Evolutionary conservation across 129 eudicot genomes (phyloP).

Genomic region (Cynara cardunculus): DNA sequence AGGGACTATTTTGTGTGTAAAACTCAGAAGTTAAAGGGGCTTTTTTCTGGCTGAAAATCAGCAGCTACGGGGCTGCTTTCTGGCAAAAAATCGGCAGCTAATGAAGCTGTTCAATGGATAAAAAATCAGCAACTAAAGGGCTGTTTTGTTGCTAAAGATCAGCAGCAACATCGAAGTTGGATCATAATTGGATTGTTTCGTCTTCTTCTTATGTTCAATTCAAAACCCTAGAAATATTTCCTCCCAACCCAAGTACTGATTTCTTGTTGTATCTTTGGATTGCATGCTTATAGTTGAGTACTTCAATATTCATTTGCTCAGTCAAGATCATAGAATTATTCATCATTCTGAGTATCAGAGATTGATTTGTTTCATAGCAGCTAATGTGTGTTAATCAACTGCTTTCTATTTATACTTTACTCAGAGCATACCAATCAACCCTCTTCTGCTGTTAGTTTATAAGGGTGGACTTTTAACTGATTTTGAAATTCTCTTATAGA

Average conservation of each 20-base stretch:
- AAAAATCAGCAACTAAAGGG: too few species aligned
- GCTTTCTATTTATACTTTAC: neutral
- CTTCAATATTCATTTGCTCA: too few species aligned
- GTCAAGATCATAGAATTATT: too few species aligned
- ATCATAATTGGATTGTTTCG: neutral
- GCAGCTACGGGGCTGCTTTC: too few species aligned
- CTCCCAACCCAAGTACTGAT: neutral
- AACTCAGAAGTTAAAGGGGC: too few species aligned
- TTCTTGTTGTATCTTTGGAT: neutral
- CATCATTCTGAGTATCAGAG: too few species aligned
- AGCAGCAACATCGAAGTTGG: too few species aligned
- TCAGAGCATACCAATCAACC: neutral
- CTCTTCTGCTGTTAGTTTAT: neutral
- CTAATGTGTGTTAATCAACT: neutral
- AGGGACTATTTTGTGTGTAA: too few species aligned
- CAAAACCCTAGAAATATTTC: neutral
- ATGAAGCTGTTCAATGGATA: too few species aligned
- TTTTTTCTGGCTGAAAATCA: too few species aligned
- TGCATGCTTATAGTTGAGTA: neutral
- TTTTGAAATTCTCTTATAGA: constrained; percentile 6
- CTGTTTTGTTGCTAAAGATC: too few species aligned
- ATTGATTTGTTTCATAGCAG: neutral
- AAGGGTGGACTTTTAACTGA: neutral
- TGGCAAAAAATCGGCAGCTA: too few species aligned
- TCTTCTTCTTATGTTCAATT: neutral